Evolutionary conservation across 2,329 filamentous ascomycete species (phyloP).

Genomic region (Paracorniculantispora psalliotae): DNA sequence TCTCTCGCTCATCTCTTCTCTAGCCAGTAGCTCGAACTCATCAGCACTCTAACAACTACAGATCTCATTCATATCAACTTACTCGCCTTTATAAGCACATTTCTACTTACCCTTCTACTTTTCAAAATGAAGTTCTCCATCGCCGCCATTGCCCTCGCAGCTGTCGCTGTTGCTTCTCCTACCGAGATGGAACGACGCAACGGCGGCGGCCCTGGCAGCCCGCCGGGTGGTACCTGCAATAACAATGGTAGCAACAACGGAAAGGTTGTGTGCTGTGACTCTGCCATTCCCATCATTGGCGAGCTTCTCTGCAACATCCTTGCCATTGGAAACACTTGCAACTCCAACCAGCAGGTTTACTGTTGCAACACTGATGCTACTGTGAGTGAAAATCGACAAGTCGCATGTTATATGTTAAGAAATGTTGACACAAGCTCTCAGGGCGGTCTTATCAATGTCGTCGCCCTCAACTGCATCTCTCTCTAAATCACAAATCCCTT

Average conservation of each 20-base stretch:
- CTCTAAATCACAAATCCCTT: background rate
- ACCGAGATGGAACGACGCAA: background rate
- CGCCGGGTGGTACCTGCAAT: background rate
- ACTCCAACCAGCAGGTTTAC: background rate
- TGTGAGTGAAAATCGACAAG: background rate
- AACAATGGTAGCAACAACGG: background rate
- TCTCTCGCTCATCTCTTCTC: background rate
- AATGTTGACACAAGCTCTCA: background rate
- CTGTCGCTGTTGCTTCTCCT: background rate
- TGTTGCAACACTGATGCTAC: background rate
- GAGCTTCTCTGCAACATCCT: slow-evolving; percentile 2
- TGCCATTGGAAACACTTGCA: background rate
- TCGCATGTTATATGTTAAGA: background rate
- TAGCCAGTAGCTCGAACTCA: background rate
- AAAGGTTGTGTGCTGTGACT: slow-evolving; percentile 5
- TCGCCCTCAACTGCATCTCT: background rate
- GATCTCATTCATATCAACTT: background rate
- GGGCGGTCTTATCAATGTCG: background rate
- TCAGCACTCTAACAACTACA: background rate
- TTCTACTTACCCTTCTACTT: background rate
- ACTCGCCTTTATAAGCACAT: background rate
- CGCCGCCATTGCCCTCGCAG: background rate
- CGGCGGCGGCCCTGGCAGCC: background rate
- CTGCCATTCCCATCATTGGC: slow-evolving; percentile 3
- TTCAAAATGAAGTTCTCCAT: slow-evolving; percentile 9